These are phyloP conservation scores for Raphanus sativus DNA, from an alignment of 345 rosid genomes.

Conservation along the genomic window DNA sequence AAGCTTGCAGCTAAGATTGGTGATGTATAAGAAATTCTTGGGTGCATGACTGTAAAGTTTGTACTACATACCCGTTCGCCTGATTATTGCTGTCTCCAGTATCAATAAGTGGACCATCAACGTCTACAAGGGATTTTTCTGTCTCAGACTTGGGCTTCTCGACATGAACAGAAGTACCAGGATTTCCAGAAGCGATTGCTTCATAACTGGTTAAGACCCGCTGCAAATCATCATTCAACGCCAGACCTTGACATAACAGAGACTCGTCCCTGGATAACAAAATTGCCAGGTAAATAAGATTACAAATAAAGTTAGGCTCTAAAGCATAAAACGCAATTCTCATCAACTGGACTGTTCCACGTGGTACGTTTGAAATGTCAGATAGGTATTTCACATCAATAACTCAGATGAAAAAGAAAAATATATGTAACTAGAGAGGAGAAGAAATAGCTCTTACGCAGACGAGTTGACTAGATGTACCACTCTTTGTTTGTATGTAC, in stretches of 20 bases:
- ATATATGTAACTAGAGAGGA: conserved; percentile 14
- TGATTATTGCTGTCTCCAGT: conserved; percentile 61
- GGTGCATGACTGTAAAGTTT: conserved; percentile 19
- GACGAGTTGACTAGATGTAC: conserved; percentile 99
- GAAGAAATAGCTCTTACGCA: conserved; percentile 57
- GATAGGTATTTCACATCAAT: background rate
- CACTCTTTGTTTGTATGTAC: conserved; percentile 92
- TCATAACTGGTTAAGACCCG: conserved; percentile 88
- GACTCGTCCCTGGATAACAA: conserved; percentile 80
- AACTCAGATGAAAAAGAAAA: conserved; percentile 24
- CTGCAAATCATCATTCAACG: conserved; percentile 95
- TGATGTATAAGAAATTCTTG: background rate
- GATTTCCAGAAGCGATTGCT: conserved; percentile 60
- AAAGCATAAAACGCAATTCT: conserved; percentile 2
- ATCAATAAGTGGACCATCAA: conserved; percentile 71
- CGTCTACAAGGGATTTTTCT: conserved; percentile 56
- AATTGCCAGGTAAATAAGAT: conserved; percentile 5
- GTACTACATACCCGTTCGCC: conserved; percentile 38
- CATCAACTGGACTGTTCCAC: conserved; percentile 9
- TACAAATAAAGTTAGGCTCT: conserved; percentile 13
- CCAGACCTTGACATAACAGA: conserved; percentile 83
- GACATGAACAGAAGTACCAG: conserved; percentile 49
- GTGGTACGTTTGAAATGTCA: background rate
- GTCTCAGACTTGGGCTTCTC: conserved; percentile 60
- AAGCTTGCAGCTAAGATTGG: background rate